phyloP scores from a whole-genome alignment of 2,329 filamentous ascomycete species.

The Coniochaeta sp. region DNA sequence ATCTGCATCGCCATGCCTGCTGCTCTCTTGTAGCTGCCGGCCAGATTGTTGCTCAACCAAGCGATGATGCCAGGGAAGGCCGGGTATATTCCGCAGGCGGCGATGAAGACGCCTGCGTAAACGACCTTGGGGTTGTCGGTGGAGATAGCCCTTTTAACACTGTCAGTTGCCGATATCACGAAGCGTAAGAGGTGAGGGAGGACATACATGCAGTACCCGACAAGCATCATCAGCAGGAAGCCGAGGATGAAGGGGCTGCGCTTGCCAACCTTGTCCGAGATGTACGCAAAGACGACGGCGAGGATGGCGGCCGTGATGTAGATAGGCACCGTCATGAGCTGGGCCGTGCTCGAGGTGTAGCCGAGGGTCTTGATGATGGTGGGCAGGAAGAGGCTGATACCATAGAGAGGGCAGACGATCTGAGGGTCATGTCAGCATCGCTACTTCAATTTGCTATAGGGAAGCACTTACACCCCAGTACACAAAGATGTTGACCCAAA shows the following conservation, averaged over 20 bases:
- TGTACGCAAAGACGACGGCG: constrained; percentile 43
- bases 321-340: constrained; percentile 57
- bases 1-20: constrained; percentile 60
- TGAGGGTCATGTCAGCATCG: constrained; percentile 13
- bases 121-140: constrained; percentile 49
- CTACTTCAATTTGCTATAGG: constrained; percentile 18
- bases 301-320: constrained; percentile 56
- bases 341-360: constrained; percentile 48
- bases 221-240: constrained; percentile 42
- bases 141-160: constrained; percentile 43
- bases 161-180: constrained; percentile 6
- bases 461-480: constrained; percentile 53
- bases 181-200: neutral
- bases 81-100: constrained; percentile 72
- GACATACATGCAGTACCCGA: constrained; percentile 48
- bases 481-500: constrained; percentile 52
- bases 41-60: constrained; percentile 73
- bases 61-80: constrained; percentile 70
- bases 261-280: constrained; percentile 46
- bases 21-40: constrained; percentile 56
- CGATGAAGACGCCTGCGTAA: constrained; percentile 72
- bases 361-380: constrained; percentile 55
- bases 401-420: constrained; percentile 46
- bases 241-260: constrained; percentile 47
- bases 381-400: constrained; percentile 53